Conservation (phyloP, 805 yeast species). For the Ascoidea rubescens region DNA sequence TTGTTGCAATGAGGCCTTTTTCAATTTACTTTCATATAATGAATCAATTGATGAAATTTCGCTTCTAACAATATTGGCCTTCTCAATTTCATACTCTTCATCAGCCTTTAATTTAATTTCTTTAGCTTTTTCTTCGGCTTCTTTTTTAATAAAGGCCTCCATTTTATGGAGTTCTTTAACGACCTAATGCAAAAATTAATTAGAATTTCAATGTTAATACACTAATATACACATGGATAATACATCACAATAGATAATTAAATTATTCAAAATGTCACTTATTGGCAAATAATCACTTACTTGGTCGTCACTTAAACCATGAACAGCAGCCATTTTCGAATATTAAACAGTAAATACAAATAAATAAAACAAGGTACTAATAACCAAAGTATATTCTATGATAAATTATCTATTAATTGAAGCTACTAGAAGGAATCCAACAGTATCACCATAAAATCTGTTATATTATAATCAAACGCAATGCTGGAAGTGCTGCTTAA, state of each 20-base stretch:
- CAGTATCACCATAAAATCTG: too few species aligned
- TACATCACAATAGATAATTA: background rate
- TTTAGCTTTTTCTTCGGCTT: conserved; percentile 97
- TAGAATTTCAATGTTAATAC: conserved; percentile 3
- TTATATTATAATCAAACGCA: too few species aligned
- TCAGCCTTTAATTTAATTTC: conserved; percentile 93
- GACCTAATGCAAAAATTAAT: conserved; percentile 41
- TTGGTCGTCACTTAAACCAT: conserved; percentile 32
- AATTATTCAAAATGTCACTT: conserved; percentile 2
- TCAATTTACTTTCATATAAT: conserved; percentile 64
- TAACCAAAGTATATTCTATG: too few species aligned
- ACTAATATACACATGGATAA: background rate
- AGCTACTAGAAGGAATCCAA: too few species aligned
- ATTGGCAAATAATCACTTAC: conserved; percentile 20
- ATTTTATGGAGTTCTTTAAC: conserved; percentile 91
- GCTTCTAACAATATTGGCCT: conserved; percentile 85
- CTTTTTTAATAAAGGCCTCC: conserved; percentile 98
- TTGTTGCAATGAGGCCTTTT: conserved; percentile 85
- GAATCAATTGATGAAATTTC: conserved; percentile 84
- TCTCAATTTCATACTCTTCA: conserved; percentile 97
- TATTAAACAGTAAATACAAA: too few species aligned
- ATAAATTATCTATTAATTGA: too few species aligned
- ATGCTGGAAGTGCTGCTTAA: too few species aligned
- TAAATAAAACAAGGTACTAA: too few species aligned
- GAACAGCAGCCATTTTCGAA: conserved; percentile 22